These are phyloP conservation scores for Penicillium occitanis DNA, from an alignment of 2,329 filamentous ascomycete genomes.

Conservation along the genomic window DNA sequence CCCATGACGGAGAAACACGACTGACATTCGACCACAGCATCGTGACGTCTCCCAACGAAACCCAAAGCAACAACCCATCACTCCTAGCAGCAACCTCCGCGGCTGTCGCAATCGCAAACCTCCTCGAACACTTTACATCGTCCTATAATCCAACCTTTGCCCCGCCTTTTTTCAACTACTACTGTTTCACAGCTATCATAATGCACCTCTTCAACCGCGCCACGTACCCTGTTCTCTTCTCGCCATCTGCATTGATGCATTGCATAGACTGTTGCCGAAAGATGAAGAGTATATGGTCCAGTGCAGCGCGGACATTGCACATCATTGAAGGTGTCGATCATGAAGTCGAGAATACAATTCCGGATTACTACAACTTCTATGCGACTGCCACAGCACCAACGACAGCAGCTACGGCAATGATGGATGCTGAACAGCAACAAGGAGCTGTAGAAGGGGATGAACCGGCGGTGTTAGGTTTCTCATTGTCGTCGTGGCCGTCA, in stretches of 20 bases:
- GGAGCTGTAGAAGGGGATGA: neutral
- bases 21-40: neutral
- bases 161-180: constrained; percentile 22
- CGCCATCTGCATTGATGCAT: constrained; percentile 19
- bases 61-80: neutral
- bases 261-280: constrained; percentile 21
- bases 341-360: constrained; percentile 17
- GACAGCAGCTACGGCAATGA: neutral
- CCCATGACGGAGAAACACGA: too few species aligned
- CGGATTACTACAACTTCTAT: neutral
- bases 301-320: constrained; percentile 19
- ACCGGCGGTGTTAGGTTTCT: neutral
- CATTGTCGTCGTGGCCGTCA: constrained; percentile 20
- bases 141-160: constrained; percentile 19
- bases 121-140: constrained; percentile 21
- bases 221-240: constrained; percentile 21
- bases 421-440: neutral
- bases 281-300: constrained; percentile 22
- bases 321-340: constrained; percentile 22
- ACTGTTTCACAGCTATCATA: constrained; percentile 20
- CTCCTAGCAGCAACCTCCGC: neutral
- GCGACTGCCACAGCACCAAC: neutral
- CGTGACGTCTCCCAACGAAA: neutral
- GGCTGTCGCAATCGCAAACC: neutral
- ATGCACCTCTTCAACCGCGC: constrained; percentile 22